phyloP scores from a whole-genome alignment of 2,329 filamentous ascomycete species.

The Colletotrichum tabaci region DNA sequence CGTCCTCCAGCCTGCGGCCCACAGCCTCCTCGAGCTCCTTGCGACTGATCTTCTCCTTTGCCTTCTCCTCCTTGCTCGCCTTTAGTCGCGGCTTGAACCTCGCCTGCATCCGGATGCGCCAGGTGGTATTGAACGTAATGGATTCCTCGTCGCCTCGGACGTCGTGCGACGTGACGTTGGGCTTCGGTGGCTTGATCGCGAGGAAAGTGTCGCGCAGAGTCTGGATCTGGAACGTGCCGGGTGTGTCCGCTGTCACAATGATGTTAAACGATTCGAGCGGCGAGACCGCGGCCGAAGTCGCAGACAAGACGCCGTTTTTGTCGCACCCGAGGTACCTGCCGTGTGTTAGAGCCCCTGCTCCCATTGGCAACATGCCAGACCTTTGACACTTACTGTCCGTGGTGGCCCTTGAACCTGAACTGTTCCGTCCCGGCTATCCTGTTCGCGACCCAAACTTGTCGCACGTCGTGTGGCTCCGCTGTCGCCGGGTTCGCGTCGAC shows the following conservation, averaged over 20 bases:
- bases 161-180: conserved; percentile 68
- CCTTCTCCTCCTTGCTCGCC: conserved; percentile 86
- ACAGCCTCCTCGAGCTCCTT: conserved; percentile 88
- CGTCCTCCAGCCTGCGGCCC: conserved; percentile 82
- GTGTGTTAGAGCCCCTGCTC: not conserved
- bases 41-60: conserved; percentile 86
- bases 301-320: conserved; percentile 83
- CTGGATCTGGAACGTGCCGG: conserved; percentile 81
- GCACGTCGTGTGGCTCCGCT: conserved; percentile 94
- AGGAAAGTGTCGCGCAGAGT: conserved; percentile 81
- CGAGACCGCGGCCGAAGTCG: conserved; percentile 85
- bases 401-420: conserved; percentile 90
- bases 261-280: conserved; percentile 85
- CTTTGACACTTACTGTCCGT: conserved; percentile 76
- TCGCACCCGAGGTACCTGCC: conserved; percentile 87
- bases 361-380: accelerated
- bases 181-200: conserved; percentile 69
- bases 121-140: conserved; percentile 77
- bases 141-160: conserved; percentile 82
- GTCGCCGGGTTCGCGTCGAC: conserved; percentile 86
- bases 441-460: conserved; percentile 95
- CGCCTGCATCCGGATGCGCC: conserved; percentile 94
- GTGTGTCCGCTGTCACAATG: conserved; percentile 75
- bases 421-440: conserved; percentile 85
- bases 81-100: conserved; percentile 89